Percentiles rank a stretch among this genome's conserved stretches.
Evolutionary conservation across 768 basidiomycete genomes (phyloP).

Genomic region (Boletellus ananas): DNA sequence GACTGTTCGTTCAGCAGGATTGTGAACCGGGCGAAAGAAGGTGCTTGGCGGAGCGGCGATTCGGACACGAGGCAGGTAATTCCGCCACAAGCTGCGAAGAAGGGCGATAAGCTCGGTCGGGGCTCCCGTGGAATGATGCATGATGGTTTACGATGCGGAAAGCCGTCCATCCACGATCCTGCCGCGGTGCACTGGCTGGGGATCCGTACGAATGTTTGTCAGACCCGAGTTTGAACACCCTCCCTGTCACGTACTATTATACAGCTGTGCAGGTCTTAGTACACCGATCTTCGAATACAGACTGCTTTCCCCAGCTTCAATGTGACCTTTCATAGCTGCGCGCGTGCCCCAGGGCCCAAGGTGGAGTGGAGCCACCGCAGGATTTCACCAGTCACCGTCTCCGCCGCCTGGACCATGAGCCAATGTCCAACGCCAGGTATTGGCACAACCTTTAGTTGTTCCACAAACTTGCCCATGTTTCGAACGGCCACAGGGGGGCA

Average conservation of each 20-base stretch:
- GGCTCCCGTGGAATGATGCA: no score
- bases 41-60: no score
- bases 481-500: conserved; percentile 39
- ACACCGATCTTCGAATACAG: no score
- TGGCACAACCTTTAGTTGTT: conserved; percentile 46
- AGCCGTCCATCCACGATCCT: background rate
- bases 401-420: conserved; percentile 61
- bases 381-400: conserved; percentile 49
- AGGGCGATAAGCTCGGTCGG: no score
- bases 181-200: background rate
- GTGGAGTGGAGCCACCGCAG: conserved; percentile 40
- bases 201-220: no score
- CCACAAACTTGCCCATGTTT: conserved; percentile 48
- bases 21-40: background rate
- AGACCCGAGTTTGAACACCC: no score
- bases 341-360: background rate
- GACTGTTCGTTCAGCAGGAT: no score
- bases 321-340: conserved; percentile 5
- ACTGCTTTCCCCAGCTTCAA: background rate
- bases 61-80: no score
- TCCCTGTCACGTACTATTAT: background rate
- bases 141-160: no score
- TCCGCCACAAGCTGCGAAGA: background rate
- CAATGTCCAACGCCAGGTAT: conserved; percentile 63
- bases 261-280: background rate